phyloP scores from a whole-genome alignment of 1,284 basidiomycete species.

The Cutaneotrichosporon curvatum region DNA sequence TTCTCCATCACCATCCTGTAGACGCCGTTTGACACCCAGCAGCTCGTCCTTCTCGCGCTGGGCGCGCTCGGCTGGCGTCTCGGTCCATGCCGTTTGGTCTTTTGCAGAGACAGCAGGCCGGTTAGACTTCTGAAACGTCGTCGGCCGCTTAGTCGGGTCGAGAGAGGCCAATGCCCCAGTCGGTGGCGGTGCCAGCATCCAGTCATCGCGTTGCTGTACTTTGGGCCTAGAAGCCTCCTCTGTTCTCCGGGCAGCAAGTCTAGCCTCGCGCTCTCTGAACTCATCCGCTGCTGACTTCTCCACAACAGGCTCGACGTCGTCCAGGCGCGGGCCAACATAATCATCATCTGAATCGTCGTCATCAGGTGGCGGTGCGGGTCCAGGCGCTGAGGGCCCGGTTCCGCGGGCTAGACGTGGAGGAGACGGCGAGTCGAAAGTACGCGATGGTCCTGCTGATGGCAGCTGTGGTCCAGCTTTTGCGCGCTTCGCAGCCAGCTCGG shows the following conservation, averaged over 20 bases:
- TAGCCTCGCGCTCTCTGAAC: slow-evolving; percentile 66
- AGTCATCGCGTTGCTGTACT: slow-evolving; percentile 59
- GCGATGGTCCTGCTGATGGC: slow-evolving; percentile 5
- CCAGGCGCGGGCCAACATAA: slow-evolving; percentile 22
- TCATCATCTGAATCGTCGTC: slow-evolving; percentile 26
- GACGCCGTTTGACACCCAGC: slow-evolving; percentile 65
- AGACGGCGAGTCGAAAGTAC: neutral
- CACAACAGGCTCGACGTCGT: neutral
- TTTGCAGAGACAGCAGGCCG: slow-evolving; percentile 46
- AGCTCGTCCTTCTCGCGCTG: slow-evolving; percentile 79
- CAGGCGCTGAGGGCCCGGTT: slow-evolving; percentile 1
- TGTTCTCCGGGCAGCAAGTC: slow-evolving; percentile 54
- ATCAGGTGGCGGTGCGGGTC: slow-evolving; percentile 5
- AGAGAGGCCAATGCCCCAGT: slow-evolving; percentile 58
- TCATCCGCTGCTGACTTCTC: slow-evolving; percentile 55
- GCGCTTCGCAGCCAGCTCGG: slow-evolving; percentile 28
- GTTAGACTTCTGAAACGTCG: slow-evolving; percentile 42
- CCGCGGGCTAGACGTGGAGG: neutral
- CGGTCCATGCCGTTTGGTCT: slow-evolving; percentile 71
- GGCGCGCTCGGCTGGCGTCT: slow-evolving; percentile 80
- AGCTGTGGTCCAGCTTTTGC: neutral
- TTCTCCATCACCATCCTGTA: slow-evolving; percentile 33
- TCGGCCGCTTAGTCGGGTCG: slow-evolving; percentile 64
- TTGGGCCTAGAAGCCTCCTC: neutral
- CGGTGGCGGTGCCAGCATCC: slow-evolving; percentile 88